Conservation (phyloP, 768 basidiomycete genomes). For the Rhodocollybia butyracea region DNA sequence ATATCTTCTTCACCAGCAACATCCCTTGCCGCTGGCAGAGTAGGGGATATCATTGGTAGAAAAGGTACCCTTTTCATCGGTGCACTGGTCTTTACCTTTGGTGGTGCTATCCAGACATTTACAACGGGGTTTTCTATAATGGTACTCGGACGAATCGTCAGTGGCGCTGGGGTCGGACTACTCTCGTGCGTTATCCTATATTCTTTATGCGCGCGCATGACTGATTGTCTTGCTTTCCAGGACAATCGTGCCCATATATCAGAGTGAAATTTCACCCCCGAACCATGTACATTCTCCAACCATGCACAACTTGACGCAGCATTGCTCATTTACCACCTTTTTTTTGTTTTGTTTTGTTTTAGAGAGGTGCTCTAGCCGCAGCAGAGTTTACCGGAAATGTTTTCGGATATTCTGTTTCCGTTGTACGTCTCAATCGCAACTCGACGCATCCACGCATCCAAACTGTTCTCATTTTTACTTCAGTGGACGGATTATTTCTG, state of each 20-base stretch:
- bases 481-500: conserved; percentile 95
- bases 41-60: conserved; percentile 85
- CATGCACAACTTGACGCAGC: no score
- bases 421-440: conserved; percentile 49
- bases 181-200: conserved; percentile 52
- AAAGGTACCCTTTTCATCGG: conserved; percentile 82
- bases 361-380: conserved; percentile 89
- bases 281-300: conserved; percentile 70
- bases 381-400: conserved; percentile 96
- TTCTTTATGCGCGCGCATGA: neutral
- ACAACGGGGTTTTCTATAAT: conserved; percentile 76
- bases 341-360: conserved; percentile 4
- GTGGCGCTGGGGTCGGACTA: conserved; percentile 64
- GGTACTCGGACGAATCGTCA: conserved; percentile 24
- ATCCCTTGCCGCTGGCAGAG: conserved; percentile 79
- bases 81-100: conserved; percentile 82
- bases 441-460: neutral
- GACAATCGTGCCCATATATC: conserved; percentile 91
- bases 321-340: neutral
- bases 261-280: conserved; percentile 94
- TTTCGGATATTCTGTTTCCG: conserved; percentile 85
- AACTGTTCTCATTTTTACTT: neutral
- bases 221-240: conserved; percentile 30
- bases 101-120: conserved; percentile 84
- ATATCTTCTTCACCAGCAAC: conserved; percentile 51